Evolutionary conservation across 1,139 yeast species (phyloP).

Genomic region (Scheffersomyces stambukii): DNA sequence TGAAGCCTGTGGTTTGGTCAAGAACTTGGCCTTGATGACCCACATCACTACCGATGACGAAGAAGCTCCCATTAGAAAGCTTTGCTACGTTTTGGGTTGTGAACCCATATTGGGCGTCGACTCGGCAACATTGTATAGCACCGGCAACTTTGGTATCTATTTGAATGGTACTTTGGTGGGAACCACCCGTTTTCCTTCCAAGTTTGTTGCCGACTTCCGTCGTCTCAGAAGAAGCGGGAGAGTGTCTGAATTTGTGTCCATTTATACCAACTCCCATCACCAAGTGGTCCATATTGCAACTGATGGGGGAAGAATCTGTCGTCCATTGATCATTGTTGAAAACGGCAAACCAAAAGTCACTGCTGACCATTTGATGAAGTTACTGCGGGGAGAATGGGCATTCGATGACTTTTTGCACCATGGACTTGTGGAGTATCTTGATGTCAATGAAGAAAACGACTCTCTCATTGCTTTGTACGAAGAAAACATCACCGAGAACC

Average conservation of each 20-base stretch:
- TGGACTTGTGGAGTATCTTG: constrained; percentile 92
- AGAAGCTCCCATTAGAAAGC: constrained; percentile 75
- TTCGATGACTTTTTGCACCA: constrained; percentile 84
- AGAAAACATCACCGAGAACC: constrained; percentile 28
- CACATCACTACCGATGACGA: constrained; percentile 98
- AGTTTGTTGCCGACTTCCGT: constrained; percentile 77
- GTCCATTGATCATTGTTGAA: constrained; percentile 84
- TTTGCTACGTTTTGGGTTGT: constrained; percentile 83
- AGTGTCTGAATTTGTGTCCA: constrained; percentile 85
- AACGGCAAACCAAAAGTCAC: constrained; percentile 68
- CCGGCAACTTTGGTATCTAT: constrained; percentile 78
- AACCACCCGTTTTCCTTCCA: constrained; percentile 78
- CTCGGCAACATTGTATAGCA: constrained; percentile 74
- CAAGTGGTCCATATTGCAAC: constrained; percentile 95
- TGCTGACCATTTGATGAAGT: constrained; percentile 59
- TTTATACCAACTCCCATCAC: constrained; percentile 86
- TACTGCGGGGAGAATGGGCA: constrained; percentile 66
- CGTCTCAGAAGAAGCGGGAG: constrained; percentile 78
- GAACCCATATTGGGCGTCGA: constrained; percentile 81
- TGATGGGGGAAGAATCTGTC: constrained; percentile 97
- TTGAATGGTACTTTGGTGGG: constrained; percentile 94
- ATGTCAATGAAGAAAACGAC: constrained; percentile 97
- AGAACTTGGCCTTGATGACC: constrained; percentile 95
- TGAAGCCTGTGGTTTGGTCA: constrained; percentile 98
- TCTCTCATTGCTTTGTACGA: constrained; percentile 91